A percentile compares a stretch with the other conserved stretches of the same genome.
phyloP scores from a whole-genome alignment of 306 rosid genomes.

The Trichosanthes cucumerina region DNA sequence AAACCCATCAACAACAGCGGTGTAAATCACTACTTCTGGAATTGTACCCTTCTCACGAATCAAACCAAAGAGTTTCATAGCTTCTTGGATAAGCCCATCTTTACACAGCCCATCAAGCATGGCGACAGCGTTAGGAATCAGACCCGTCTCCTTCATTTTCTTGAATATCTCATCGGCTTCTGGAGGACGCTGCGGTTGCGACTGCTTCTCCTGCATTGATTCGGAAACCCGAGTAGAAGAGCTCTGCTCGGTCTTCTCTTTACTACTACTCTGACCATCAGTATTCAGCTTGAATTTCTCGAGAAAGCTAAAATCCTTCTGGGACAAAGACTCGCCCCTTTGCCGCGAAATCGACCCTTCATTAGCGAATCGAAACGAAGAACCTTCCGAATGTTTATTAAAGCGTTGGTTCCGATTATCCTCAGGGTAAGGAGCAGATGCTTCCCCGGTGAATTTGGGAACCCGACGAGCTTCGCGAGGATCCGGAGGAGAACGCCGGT shows the following conservation, averaged over 20 bases:
- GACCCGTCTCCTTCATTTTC: slow-evolving; percentile 90
- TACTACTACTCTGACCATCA: slow-evolving; percentile 19
- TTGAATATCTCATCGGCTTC: slow-evolving; percentile 76
- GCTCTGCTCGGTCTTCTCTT: slow-evolving; percentile 18
- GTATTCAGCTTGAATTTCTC: slow-evolving; percentile 54
- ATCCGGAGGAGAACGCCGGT: slow-evolving; percentile 2
- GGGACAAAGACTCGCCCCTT: slow-evolving; percentile 16
- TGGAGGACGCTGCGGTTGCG: slow-evolving; percentile 29
- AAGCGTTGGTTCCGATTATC: slow-evolving; percentile 4
- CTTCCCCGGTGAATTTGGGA: background rate
- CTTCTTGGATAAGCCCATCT: slow-evolving; percentile 88
- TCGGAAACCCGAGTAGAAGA: slow-evolving; percentile 12
- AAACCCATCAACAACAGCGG: slow-evolving; percentile 86
- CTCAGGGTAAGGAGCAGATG: background rate
- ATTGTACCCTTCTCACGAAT: slow-evolving; percentile 89
- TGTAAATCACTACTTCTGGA: slow-evolving; percentile 84
- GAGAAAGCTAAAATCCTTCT: slow-evolving; percentile 49
- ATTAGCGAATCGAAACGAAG: slow-evolving; percentile 19
- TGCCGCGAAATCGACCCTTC: slow-evolving; percentile 11
- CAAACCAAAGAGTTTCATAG: slow-evolving; percentile 75
- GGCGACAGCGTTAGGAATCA: slow-evolving; percentile 87
- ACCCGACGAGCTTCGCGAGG: slow-evolving; percentile 21
- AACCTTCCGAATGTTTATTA: slow-evolving; percentile 10
- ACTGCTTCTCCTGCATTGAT: slow-evolving; percentile 14
- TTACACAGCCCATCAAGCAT: slow-evolving; percentile 98